Evolutionary conservation across 2,329 filamentous ascomycete genomes (phyloP), one percentile per base, ranked within the genome.

Genomic region (Trichoderma afroharzianum): DNA sequence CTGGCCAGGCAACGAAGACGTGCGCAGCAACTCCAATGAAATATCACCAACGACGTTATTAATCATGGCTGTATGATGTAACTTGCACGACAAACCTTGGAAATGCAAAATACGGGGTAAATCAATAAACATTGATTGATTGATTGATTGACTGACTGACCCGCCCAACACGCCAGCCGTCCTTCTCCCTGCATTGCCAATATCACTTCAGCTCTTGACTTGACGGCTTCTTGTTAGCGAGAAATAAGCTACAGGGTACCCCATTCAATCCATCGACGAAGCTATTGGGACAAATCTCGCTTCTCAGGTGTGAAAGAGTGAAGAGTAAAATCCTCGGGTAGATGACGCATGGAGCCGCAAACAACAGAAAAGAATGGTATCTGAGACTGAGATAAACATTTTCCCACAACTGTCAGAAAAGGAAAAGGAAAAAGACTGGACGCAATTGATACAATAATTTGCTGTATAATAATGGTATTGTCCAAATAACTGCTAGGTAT

Each of bases 1-100:
- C 67, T 70, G 67, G 30, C 67, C 58, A 30, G 67, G 58, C 67
- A 70, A 70, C 67, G 39, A 24, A 7, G 63, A 6, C 50, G 50
- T 24, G 14, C 55, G 64, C 33, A 58, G 66, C 36, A 69, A 69
- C 55, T 33, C 55, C 55, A 69, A 69, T 69, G 39, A 62, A 33
- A 36, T 26, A 32, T 18, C 36, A 11, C 61, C 26, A 18, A n/a
- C 24, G 47, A 6, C 36, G 36, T 63, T 53, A 64, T 64, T 53
- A 21, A 33, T 55, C 43, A 26, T 24, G 21, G 11, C 11, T 36
- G 47, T 53, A 53, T 53, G 47, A 53, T 53, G 47, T 53, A 53
- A 53, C 47, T 53, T 53, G 11, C n/a, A 50, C 43, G n/a, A 21
- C n/a, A 18, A 36, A 24, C 47, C 11, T 24, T 53, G 47, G 11